These are phyloP conservation scores for Gynandropsis gynandra DNA, from an alignment of 345 rosid genomes.

Conservation along the genomic window DNA sequence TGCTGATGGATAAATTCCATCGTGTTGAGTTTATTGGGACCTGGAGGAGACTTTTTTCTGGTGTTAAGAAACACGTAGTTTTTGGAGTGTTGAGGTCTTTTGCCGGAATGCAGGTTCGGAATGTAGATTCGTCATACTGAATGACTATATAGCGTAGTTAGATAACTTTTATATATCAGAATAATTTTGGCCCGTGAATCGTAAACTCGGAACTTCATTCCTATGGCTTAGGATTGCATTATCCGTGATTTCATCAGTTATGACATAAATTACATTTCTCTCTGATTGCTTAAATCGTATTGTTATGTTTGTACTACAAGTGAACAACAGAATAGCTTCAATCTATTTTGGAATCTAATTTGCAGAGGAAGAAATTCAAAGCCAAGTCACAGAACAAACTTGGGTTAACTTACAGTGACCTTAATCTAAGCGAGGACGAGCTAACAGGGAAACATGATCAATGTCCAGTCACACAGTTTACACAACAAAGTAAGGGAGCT, in stretches of 20 bases:
- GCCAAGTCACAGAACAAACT: constrained; percentile 60
- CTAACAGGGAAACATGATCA: constrained; percentile 58
- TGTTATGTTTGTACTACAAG: background rate
- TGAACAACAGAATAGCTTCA: background rate
- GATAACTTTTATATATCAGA: too few species aligned
- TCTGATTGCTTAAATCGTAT: background rate
- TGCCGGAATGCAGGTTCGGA: constrained; percentile 92
- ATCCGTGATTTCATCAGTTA: background rate
- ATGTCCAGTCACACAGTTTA: constrained; percentile 56
- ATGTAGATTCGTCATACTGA: too few species aligned
- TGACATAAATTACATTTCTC: background rate
- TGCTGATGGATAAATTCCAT: constrained; percentile 94
- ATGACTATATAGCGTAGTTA: too few species aligned
- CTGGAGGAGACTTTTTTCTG: constrained; percentile 95
- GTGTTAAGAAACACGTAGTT: constrained; percentile 93
- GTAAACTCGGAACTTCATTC: too few species aligned
- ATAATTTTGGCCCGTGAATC: too few species aligned
- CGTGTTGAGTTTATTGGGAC: constrained; percentile 83
- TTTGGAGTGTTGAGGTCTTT: constrained; percentile 98
- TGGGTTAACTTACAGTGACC: constrained; percentile 62
- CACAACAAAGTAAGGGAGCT: constrained; percentile 86
- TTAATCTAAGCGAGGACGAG: constrained; percentile 80
- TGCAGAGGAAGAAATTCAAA: constrained; percentile 91
- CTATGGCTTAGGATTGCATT: background rate
- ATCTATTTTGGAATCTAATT: constrained; percentile 7